Evolutionary conservation across 495 filamentous ascomycete species (phyloP).

Genomic region (Podospora australis): DNA sequence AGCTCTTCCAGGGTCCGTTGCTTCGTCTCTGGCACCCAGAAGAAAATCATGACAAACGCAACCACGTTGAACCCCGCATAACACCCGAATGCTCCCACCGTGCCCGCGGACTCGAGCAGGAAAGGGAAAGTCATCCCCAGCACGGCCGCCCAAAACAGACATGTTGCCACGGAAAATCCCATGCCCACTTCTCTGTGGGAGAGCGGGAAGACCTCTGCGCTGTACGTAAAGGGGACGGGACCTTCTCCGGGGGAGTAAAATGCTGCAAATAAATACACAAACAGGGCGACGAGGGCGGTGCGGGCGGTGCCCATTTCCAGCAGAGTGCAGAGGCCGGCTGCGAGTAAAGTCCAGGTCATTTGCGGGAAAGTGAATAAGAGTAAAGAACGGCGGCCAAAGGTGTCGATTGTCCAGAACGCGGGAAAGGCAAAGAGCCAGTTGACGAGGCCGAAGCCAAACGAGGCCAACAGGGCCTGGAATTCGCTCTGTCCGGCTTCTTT

Average conservation of each 20-base stretch:
- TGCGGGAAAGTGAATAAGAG: slow-evolving; percentile 81
- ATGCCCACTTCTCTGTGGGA: slow-evolving; percentile 71
- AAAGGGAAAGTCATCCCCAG: slow-evolving; percentile 60
- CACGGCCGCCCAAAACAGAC: slow-evolving; percentile 59
- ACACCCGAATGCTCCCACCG: slow-evolving; percentile 51
- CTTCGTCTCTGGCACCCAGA: slow-evolving; percentile 63
- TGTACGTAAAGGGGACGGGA: slow-evolving; percentile 77
- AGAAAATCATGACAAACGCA: slow-evolving; percentile 60
- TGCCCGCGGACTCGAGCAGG: slow-evolving; percentile 48
- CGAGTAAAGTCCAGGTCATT: slow-evolving; percentile 74
- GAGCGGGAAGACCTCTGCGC: slow-evolving; percentile 70
- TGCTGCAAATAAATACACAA: slow-evolving; percentile 64
- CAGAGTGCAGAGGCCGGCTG: slow-evolving; percentile 63
- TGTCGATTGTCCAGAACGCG: slow-evolving; percentile 80
- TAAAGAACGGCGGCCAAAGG: slow-evolving; percentile 67
- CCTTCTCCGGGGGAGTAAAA: slow-evolving; percentile 78
- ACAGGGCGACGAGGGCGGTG: slow-evolving; percentile 58
- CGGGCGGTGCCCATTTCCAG: slow-evolving; percentile 48
- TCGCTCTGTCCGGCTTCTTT: slow-evolving; percentile 50
- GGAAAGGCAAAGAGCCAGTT: slow-evolving; percentile 84
- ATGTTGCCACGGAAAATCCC: slow-evolving; percentile 64
- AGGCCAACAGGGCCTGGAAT: slow-evolving; percentile 59
- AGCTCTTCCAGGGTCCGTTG: slow-evolving; percentile 68
- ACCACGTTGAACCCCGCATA: slow-evolving; percentile 59
- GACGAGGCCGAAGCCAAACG: slow-evolving; percentile 72